Conservation (phyloP, 1,284 basidiomycete genomes). For the Fomitiporia mediterranea region DNA sequence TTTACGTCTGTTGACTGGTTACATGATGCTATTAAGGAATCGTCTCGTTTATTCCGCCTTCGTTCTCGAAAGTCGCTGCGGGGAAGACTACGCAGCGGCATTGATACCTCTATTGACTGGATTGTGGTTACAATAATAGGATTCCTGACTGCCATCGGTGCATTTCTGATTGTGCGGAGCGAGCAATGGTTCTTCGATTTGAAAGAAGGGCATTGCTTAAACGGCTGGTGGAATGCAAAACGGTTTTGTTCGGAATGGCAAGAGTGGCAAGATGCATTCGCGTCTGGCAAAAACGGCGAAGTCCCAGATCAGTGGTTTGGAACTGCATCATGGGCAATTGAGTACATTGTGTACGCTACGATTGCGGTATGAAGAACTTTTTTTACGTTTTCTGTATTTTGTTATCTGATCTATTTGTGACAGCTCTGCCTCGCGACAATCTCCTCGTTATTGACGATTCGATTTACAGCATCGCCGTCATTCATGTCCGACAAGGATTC, state of each 20-base stretch:
- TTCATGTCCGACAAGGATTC: constrained; percentile 88
- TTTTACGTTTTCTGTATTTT: background rate
- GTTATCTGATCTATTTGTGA: constrained; percentile 3
- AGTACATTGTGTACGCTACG: constrained; percentile 70
- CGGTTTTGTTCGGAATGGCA: constrained; percentile 79
- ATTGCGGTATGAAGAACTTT: constrained; percentile 60
- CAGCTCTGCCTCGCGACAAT: constrained; percentile 68
- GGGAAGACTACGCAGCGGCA: constrained; percentile 61
- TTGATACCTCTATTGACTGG: constrained; percentile 89
- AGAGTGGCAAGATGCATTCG: constrained; percentile 61
- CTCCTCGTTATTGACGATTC: constrained; percentile 79
- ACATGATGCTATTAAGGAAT: constrained; percentile 91
- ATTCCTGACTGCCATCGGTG: constrained; percentile 77
- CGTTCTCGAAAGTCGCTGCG: constrained; percentile 65
- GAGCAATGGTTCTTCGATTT: constrained; percentile 93
- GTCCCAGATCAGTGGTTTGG: constrained; percentile 23
- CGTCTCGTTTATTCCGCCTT: constrained; percentile 69
- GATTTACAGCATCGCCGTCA: constrained; percentile 82
- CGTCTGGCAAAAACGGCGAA: constrained; percentile 25
- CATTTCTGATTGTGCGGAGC: constrained; percentile 81
- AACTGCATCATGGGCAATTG: constrained; percentile 42
- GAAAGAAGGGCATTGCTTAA: constrained; percentile 85
- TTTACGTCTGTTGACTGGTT: constrained; percentile 87
- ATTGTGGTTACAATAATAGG: constrained; percentile 86
- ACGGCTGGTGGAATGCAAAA: constrained; percentile 70